phyloP scores from a whole-genome alignment of 2,329 filamentous ascomycete species.

The Aspergillus aculeatus region DNA sequence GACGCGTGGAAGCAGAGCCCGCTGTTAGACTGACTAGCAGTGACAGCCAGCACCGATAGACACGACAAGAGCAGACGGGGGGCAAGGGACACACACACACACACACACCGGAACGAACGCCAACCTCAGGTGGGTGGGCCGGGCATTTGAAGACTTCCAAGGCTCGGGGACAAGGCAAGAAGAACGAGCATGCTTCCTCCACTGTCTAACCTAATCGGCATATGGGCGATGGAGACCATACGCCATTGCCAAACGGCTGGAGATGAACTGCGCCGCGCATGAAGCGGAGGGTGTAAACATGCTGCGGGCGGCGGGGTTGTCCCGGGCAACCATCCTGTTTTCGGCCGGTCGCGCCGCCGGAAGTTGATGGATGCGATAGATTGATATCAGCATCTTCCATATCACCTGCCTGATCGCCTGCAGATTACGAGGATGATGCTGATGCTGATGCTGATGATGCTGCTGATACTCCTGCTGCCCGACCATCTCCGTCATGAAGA shows the following conservation, averaged over 20 bases:
- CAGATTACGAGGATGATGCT: not conserved
- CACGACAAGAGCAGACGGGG: not conserved
- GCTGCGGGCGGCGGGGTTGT: slow-evolving; percentile 30
- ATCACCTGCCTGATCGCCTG: not conserved
- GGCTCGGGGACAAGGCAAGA: slow-evolving; percentile 25
- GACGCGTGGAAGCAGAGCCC: slow-evolving; percentile 11
- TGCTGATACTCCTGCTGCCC: not conserved
- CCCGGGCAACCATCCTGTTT: slow-evolving; percentile 30
- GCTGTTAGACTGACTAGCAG: not conserved
- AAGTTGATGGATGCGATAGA: not conserved
- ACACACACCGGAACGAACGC: slow-evolving; percentile 14
- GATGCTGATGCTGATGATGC: no score
- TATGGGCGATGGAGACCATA: slow-evolving; percentile 1
- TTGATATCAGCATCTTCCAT: slow-evolving; percentile 1
- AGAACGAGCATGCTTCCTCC: slow-evolving; percentile 21
- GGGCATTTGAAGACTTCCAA: slow-evolving; percentile 30
- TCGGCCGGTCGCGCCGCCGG: slow-evolving; percentile 22
- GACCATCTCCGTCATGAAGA: slow-evolving; percentile 1
- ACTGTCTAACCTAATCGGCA: slow-evolving; percentile 18
- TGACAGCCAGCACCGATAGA: not conserved
- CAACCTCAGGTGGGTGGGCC: slow-evolving; percentile 20
- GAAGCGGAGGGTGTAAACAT: slow-evolving; percentile 34
- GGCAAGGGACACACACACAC: slow-evolving; percentile 12
- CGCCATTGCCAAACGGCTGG: slow-evolving; percentile 21
- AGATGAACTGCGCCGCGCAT: slow-evolving; percentile 22